A percentile compares a stretch with the other conserved stretches of the same genome.
phyloP scores from a whole-genome alignment of 768 basidiomycete species.

The Russula brevipes region DNA sequence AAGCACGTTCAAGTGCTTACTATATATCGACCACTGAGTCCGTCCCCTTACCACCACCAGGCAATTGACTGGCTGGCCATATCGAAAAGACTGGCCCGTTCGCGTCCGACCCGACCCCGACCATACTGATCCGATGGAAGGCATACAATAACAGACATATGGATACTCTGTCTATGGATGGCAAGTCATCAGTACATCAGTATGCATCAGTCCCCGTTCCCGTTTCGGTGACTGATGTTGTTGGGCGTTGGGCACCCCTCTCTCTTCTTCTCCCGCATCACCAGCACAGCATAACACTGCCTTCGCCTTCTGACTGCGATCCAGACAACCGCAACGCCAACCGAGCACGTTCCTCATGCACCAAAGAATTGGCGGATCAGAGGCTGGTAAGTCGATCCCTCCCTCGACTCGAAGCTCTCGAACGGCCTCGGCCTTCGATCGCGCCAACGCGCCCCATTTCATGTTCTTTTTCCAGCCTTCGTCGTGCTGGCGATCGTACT shows the following conservation, averaged over 20 bases:
- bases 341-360: neutral
- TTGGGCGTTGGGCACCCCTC: neutral
- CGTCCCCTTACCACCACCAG: too few species aligned
- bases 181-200: too few species aligned
- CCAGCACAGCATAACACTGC: constrained; percentile 3
- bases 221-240: too few species aligned
- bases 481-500: constrained; percentile 55
- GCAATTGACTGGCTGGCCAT: too few species aligned
- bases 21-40: too few species aligned
- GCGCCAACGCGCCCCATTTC: neutral
- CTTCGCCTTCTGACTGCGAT: neutral
- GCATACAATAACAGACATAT: too few species aligned
- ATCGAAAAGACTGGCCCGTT: too few species aligned
- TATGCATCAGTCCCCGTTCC: too few species aligned
- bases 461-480: constrained; percentile 34
- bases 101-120: too few species aligned
- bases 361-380: constrained; percentile 23
- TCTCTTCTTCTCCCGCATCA: neutral
- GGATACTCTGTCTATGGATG: too few species aligned
- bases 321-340: neutral
- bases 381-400: constrained; percentile 14
- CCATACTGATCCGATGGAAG: too few species aligned
- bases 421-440: neutral
- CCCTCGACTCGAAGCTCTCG: neutral
- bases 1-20: too few species aligned